Evolutionary conservation across 176 grass and related monocot species (phyloP).

Genomic region (Oryza rufipogon): DNA sequence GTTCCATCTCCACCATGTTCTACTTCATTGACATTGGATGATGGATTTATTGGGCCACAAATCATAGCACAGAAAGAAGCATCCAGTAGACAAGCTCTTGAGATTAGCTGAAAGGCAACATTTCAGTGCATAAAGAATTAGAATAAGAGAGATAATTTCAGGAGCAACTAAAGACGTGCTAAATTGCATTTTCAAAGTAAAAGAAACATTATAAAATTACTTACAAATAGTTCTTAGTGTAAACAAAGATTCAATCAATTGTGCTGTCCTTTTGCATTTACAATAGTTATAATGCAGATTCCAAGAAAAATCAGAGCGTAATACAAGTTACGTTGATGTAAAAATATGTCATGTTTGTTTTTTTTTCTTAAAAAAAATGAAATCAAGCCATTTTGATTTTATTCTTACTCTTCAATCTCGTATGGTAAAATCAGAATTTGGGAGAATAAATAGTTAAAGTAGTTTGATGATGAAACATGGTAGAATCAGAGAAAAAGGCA

Average conservation of each 20-base stretch:
- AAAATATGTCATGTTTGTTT: slow-evolving; percentile 20
- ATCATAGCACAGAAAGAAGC: slow-evolving; percentile 61
- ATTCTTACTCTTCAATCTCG: background rate
- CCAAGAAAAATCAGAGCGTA: background rate
- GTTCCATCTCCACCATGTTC: slow-evolving; percentile 85
- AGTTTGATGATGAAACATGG: background rate
- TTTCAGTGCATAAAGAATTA: slow-evolving; percentile 36
- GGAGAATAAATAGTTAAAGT: background rate
- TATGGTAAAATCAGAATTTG: slow-evolving; percentile 8
- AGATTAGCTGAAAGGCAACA: slow-evolving; percentile 82
- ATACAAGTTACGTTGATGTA: background rate
- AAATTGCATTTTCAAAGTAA: slow-evolving; percentile 27
- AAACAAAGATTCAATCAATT: background rate
- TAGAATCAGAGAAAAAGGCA: background rate
- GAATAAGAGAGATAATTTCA: slow-evolving; percentile 5
- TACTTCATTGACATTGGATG: slow-evolving; percentile 43
- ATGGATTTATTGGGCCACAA: slow-evolving; percentile 59
- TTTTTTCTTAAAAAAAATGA: background rate
- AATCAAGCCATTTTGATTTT: slow-evolving; percentile 6
- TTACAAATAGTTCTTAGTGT: background rate
- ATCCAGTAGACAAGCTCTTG: slow-evolving; percentile 73
- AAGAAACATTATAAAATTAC: slow-evolving; percentile 12
- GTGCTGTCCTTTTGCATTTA: background rate
- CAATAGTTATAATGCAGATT: background rate
- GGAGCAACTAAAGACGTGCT: background rate